Conservation (phyloP, 2,329 filamentous ascomycete genomes). For the Diaporthe citrichinensis region DNA sequence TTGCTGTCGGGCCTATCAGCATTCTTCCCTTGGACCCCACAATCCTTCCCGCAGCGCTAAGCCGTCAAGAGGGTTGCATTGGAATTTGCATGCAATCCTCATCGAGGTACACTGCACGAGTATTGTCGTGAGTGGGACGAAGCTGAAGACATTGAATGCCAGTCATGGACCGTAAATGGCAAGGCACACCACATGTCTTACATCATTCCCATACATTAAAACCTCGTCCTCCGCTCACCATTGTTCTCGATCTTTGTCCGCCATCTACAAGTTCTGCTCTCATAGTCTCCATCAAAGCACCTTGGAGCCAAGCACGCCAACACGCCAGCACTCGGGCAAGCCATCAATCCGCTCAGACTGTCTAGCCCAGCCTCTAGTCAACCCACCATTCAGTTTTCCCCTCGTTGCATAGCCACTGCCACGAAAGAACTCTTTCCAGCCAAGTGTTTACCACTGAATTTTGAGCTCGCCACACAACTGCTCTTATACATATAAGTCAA, state of each 20-base stretch:
- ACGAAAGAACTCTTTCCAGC: background rate
- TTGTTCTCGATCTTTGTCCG: background rate
- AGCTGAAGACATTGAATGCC: constrained; percentile 28
- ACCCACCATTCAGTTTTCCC: constrained; percentile 7
- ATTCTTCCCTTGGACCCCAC: constrained; percentile 20
- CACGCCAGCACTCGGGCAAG: constrained; percentile 11
- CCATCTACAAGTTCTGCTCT: background rate
- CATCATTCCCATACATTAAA: background rate
- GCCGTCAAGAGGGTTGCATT: constrained; percentile 23
- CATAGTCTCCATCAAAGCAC: background rate
- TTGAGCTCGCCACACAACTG: background rate
- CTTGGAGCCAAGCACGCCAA: constrained; percentile 16
- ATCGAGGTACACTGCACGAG: background rate
- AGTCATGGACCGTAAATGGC: constrained; percentile 2
- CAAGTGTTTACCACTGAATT: background rate
- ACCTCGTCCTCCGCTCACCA: background rate
- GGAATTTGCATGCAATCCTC: constrained; percentile 21
- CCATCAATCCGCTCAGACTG: background rate
- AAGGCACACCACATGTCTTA: constrained; percentile 6
- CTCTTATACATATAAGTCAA: background rate
- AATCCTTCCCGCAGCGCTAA: constrained; percentile 29
- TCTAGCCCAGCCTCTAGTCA: constrained; percentile 14
- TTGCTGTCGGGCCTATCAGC: constrained; percentile 21
- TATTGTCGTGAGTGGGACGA: constrained; percentile 5
- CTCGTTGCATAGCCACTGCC: constrained; percentile 10